These are phyloP conservation scores for Nasturtium officinale DNA, from an alignment of 345 rosid species.

Conservation along the genomic window DNA sequence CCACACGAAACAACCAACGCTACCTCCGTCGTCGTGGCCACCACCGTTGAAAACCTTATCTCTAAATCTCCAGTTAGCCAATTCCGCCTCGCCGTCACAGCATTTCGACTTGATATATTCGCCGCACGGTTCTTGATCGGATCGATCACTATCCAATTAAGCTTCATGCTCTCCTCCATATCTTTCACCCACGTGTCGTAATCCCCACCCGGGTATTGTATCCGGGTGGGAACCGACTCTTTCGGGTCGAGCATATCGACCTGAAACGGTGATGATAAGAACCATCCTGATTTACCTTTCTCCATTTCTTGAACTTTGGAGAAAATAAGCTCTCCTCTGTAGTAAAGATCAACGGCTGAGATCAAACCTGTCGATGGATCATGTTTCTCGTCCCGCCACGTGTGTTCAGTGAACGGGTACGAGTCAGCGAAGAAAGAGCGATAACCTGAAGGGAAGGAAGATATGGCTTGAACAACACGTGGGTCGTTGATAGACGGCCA, in stretches of 20 bases:
- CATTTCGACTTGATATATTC: conserved; percentile 57
- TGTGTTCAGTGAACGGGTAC: conserved; percentile 50
- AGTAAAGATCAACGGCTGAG: conserved; percentile 77
- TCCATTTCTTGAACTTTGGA: conserved; percentile 53
- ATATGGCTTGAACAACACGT: conserved; percentile 46
- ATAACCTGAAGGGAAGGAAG: conserved; percentile 58
- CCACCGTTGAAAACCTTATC: conserved; percentile 51
- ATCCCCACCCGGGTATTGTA: conserved; percentile 34
- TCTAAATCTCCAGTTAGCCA: conserved; percentile 70
- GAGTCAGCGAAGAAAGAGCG: conserved; percentile 68
- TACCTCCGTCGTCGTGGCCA: conserved; percentile 6
- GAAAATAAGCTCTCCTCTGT: conserved; percentile 45
- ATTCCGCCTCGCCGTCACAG: conserved; percentile 66
- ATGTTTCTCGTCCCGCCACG: conserved; percentile 2
- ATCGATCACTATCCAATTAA: conserved; percentile 78
- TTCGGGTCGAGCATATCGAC: conserved; percentile 60
- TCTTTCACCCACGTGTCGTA: conserved; percentile 52
- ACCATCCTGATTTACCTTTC: conserved; percentile 53
- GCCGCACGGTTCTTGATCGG: conserved; percentile 57
- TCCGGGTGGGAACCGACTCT: conserved; percentile 47
- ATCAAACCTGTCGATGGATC: conserved; percentile 44
- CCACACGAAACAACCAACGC: conserved; percentile 41
- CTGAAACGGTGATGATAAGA: conserved; percentile 60
- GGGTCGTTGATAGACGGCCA: conserved; percentile 71
- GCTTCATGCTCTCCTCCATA: conserved; percentile 53